Percentiles rank a stretch among this genome's conserved stretches.
These are phyloP conservation scores for Hypoxylon subgilvum DNA, from an alignment of 495 filamentous ascomycete species.

Conservation along the genomic window DNA sequence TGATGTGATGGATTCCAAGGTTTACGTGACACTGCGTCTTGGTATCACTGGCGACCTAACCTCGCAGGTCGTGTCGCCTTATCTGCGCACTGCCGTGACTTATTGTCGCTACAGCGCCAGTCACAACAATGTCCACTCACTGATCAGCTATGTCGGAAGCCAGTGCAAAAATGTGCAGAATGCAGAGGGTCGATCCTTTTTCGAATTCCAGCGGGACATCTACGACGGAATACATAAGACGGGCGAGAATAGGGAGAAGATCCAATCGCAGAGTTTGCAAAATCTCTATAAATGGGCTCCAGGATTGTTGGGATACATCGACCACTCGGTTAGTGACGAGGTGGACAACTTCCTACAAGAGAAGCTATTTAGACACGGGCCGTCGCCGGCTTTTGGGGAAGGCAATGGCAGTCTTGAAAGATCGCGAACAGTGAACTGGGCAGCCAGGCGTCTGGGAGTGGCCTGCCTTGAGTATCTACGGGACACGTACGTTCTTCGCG, in stretches of 20 bases:
- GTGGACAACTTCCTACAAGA: conserved; percentile 63
- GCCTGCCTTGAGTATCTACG: conserved; percentile 55
- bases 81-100: conserved; percentile 42
- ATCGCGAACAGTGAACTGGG: conserved; percentile 36
- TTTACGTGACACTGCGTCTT: conserved; percentile 42
- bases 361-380: conserved; percentile 58
- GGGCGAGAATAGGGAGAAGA: conserved; percentile 34
- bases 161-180: conserved; percentile 51
- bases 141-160: conserved; percentile 45
- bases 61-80: conserved; percentile 43
- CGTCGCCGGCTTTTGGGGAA: conserved; percentile 39
- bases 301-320: conserved; percentile 67
- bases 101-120: conserved; percentile 46
- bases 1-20: conserved; percentile 41
- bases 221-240: conserved; percentile 42
- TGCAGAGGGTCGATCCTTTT: conserved; percentile 49
- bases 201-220: conserved; percentile 48
- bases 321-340: conserved; percentile 58
- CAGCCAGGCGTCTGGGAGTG: conserved; percentile 50
- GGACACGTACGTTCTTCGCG: conserved; percentile 50
- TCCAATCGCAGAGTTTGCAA: conserved; percentile 49
- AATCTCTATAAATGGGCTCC: conserved; percentile 70
- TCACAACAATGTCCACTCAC: conserved; percentile 29
- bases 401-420: conserved; percentile 30
- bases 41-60: conserved; percentile 45